Evolutionary conservation across 2,329 filamentous ascomycete genomes (phyloP).

Genomic region (Plectosphaerella cucumerina): DNA sequence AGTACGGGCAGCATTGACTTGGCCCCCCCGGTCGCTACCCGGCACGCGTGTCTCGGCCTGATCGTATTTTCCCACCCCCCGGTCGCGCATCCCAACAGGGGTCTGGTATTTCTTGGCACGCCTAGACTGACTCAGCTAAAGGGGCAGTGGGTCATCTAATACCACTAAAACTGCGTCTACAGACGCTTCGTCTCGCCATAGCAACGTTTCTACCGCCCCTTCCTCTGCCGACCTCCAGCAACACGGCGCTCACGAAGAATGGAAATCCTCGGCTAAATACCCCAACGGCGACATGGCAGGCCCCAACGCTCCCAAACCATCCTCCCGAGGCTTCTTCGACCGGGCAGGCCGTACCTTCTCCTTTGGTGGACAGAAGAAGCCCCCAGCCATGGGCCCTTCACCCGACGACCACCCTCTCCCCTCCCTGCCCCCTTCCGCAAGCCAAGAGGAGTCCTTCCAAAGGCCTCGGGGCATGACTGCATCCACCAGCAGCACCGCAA

Average conservation of each 20-base stretch:
- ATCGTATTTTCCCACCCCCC: constrained; percentile 3
- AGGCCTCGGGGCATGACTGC: constrained; percentile 47
- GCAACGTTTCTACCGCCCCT: constrained; percentile 57
- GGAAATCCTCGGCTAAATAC: constrained; percentile 32
- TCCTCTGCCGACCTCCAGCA: constrained; percentile 46
- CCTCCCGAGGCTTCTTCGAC: constrained; percentile 44
- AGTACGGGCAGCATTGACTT: neutral
- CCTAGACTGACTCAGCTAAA: constrained; percentile 34
- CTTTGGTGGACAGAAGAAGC: constrained; percentile 53
- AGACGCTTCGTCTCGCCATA: constrained; percentile 59
- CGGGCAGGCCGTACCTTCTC: constrained; percentile 56
- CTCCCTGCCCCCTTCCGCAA: constrained; percentile 30
- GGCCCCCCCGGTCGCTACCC: neutral
- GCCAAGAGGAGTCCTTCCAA: constrained; percentile 21
- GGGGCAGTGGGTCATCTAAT: constrained; percentile 57
- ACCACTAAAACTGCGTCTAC: constrained; percentile 56
- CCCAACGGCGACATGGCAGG: constrained; percentile 31
- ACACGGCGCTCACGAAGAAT: constrained; percentile 34
- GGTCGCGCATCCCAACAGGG: constrained; percentile 6
- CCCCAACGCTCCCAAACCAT: constrained; percentile 42
- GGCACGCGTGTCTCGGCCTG: constrained; percentile 4
- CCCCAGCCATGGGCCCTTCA: constrained; percentile 30
- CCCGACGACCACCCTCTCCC: constrained; percentile 29
- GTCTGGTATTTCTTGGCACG: constrained; percentile 4
- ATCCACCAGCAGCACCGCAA: constrained; percentile 50